phyloP scores from a whole-genome alignment of 345 rosid genomes.

The Pistacia integerrima region DNA sequence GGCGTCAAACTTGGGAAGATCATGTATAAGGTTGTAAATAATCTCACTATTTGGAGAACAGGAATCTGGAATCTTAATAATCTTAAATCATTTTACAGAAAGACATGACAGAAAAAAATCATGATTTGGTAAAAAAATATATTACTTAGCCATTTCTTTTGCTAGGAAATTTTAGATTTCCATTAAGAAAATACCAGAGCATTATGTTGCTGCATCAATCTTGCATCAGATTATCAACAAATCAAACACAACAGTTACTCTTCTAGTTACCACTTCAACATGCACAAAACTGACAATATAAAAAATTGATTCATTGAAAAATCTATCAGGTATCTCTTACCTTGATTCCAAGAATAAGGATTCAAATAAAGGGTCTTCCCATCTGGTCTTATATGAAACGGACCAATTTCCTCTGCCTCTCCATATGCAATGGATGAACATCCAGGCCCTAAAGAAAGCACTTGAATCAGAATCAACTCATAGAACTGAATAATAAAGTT shows the following conservation, averaged over 20 bases:
- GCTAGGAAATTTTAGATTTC: background rate
- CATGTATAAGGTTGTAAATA: background rate
- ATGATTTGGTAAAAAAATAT: background rate
- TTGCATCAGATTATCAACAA: background rate
- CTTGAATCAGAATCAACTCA: constrained; percentile 13
- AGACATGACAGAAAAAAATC: background rate
- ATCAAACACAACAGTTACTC: constrained; percentile 1
- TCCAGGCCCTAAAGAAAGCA: constrained; percentile 72
- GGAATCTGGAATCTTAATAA: background rate
- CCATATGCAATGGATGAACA: constrained; percentile 92
- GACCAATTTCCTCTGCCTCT: constrained; percentile 91
- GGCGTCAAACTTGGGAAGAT: background rate
- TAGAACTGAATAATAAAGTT: constrained; percentile 1
- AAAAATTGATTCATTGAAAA: background rate
- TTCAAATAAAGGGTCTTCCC: constrained; percentile 80
- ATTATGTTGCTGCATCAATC: too few species aligned
- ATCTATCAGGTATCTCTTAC: constrained; percentile 28
- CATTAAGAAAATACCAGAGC: too few species aligned
- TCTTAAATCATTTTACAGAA: background rate
- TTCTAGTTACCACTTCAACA: background rate
- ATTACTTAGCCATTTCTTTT: background rate
- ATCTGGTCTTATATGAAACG: constrained; percentile 79
- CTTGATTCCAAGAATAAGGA: constrained; percentile 92
- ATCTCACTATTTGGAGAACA: background rate
- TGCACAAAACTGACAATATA: background rate